Conservation (phyloP, 305 asterid species). For the Fraxinus dipetala region DNA sequence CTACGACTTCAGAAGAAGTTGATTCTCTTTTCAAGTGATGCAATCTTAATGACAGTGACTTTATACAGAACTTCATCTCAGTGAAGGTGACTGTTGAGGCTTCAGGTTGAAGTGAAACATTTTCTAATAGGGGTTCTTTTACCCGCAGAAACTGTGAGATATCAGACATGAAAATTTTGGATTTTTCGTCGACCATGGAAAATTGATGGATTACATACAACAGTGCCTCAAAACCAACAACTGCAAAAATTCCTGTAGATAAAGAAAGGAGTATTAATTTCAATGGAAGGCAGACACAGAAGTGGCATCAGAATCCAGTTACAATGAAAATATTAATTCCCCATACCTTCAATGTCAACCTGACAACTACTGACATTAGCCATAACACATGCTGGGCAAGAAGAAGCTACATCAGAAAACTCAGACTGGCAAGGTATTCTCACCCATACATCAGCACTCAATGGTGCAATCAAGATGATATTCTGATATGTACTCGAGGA, state of each 20-base stretch:
- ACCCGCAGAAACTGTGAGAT: slow-evolving; percentile 48
- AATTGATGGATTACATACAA: slow-evolving; percentile 60
- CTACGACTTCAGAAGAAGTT: slow-evolving; percentile 54
- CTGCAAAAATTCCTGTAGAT: slow-evolving; percentile 51
- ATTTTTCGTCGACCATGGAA: slow-evolving; percentile 53
- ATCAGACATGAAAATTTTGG: slow-evolving; percentile 53
- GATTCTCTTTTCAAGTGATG: slow-evolving; percentile 45
- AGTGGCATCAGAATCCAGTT: slow-evolving; percentile 1
- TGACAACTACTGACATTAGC: slow-evolving; percentile 55
- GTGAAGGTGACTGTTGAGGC: slow-evolving; percentile 35
- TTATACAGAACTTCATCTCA: slow-evolving; percentile 56
- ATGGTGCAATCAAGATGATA: slow-evolving; percentile 49
- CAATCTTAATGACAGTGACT: slow-evolving; percentile 57
- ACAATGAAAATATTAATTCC: slow-evolving; percentile 10
- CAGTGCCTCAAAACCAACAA: slow-evolving; percentile 60
- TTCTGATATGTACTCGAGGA: slow-evolving; percentile 35
- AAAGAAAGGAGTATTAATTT: slow-evolving; percentile 22
- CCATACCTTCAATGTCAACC: slow-evolving; percentile 63
- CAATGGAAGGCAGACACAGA: slow-evolving; percentile 13
- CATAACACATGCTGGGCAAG: slow-evolving; percentile 64
- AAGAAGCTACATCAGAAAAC: slow-evolving; percentile 30
- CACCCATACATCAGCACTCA: slow-evolving; percentile 83
- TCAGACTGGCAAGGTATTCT: slow-evolving; percentile 59
- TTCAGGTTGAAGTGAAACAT: slow-evolving; percentile 35
- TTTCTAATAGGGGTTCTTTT: slow-evolving; percentile 45